A percentile compares a stretch with the other conserved stretches of the same genome.
Evolutionary conservation across 306 rosid genomes (phyloP).

Genomic region (Ceratonia siliqua): DNA sequence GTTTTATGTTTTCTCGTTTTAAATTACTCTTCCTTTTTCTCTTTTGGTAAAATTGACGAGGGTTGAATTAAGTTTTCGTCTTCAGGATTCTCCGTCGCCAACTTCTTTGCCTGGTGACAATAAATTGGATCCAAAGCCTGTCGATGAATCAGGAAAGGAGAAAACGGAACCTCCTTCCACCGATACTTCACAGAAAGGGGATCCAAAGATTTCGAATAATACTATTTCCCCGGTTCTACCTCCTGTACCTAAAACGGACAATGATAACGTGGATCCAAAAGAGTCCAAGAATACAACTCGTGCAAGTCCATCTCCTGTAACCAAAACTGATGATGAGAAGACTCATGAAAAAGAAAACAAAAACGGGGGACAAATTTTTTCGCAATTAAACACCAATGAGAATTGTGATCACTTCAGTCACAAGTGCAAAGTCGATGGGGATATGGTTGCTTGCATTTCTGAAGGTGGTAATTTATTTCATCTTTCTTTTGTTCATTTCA

Average conservation of each 20-base stretch:
- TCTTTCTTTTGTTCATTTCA: background rate
- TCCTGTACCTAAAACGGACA: background rate
- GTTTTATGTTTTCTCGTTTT: background rate
- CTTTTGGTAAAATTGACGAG: background rate
- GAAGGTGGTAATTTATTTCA: conserved; percentile 35
- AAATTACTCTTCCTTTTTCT: conserved; percentile 8
- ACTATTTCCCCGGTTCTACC: conserved; percentile 9
- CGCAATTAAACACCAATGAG: conserved; percentile 11
- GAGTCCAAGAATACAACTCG: background rate
- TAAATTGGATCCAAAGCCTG: background rate
- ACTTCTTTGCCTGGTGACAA: conserved; percentile 20
- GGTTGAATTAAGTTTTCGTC: conserved; percentile 21
- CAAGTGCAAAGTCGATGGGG: conserved; percentile 24
- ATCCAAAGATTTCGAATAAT: background rate
- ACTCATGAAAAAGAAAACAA: background rate
- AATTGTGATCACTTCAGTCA: conserved; percentile 34
- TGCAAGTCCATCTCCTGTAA: background rate
- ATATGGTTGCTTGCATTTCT: conserved; percentile 48
- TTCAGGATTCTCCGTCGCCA: conserved; percentile 45
- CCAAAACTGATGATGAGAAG: background rate
- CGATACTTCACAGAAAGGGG: background rate
- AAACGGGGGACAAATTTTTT: background rate
- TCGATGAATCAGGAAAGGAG: background rate
- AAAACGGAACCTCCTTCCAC: conserved; percentile 6
- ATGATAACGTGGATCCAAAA: background rate